Conservation (phyloP, 192 early-diverging fungal genomes). For the Backusella mclennaniae region DNA sequence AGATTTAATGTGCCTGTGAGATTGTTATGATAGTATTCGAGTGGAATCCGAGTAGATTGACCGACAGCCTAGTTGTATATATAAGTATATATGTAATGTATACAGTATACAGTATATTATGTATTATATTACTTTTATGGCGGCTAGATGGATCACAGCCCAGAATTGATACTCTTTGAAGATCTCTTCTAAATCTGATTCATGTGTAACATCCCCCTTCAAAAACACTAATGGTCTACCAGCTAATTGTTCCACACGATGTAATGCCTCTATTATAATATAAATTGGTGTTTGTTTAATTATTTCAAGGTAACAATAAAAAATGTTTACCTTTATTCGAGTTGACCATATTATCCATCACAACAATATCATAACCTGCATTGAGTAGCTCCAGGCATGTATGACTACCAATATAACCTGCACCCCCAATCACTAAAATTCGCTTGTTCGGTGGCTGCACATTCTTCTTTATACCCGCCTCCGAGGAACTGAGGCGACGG, state of each 20-base stretch:
- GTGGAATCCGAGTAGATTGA: slow-evolving; percentile 74
- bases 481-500: background rate
- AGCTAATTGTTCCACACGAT: slow-evolving; percentile 61
- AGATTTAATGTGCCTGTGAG: slow-evolving; percentile 85
- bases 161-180: slow-evolving; percentile 70
- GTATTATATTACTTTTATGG: slow-evolving; percentile 56
- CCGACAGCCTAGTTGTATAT: slow-evolving; percentile 59
- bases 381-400: slow-evolving; percentile 80
- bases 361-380: slow-evolving; percentile 78
- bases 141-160: slow-evolving; percentile 86
- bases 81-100: too few relatives aligned
- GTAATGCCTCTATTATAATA: slow-evolving; percentile 56
- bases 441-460: background rate
- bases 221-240: slow-evolving; percentile 64
- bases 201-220: slow-evolving; percentile 77
- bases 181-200: slow-evolving; percentile 58
- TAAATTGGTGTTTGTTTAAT: too few relatives aligned
- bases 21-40: slow-evolving; percentile 94
- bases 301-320: too few relatives aligned
- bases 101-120: background rate
- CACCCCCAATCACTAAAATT: slow-evolving; percentile 68
- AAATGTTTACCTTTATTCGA: slow-evolving; percentile 38
- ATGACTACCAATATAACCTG: slow-evolving; percentile 96
- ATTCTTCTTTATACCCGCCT: background rate
- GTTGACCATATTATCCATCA: slow-evolving; percentile 91